These are phyloP conservation scores for Anthracocystis walkeri DNA, from an alignment of 1,284 basidiomycete genomes.

Conservation along the genomic window DNA sequence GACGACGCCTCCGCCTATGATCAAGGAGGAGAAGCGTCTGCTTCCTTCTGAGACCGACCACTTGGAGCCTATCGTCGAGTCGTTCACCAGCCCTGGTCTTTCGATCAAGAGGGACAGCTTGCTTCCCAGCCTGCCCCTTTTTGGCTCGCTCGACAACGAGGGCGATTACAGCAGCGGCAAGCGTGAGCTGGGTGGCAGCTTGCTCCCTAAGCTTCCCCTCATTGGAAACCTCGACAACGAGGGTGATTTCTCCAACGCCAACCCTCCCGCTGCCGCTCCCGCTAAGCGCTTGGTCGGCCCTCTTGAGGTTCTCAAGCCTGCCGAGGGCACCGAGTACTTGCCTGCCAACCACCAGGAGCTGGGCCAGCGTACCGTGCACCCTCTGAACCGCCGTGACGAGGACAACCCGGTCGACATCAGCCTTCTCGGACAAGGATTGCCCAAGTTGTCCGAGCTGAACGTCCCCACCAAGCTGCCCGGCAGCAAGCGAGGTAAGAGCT, in stretches of 20 bases:
- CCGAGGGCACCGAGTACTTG: conserved; percentile 17
- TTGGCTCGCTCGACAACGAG: conserved; percentile 46
- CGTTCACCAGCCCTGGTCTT: conserved; percentile 33
- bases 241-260: too few relatives aligned
- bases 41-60: conserved; percentile 4
- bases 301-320: conserved; percentile 22
- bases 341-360: conserved; percentile 33
- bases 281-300: conserved; percentile 29
- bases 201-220: background rate
- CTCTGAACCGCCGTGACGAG: conserved; percentile 32
- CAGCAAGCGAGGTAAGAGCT: conserved; percentile 20
- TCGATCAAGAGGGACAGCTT: conserved; percentile 28
- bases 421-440: conserved; percentile 15
- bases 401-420: conserved; percentile 19
- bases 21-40: conserved; percentile 27
- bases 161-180: conserved; percentile 37
- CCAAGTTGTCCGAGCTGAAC: conserved; percentile 9
- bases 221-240: too few relatives aligned
- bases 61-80: conserved; percentile 22
- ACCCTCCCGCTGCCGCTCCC: conserved; percentile 1
- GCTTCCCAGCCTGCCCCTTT: conserved; percentile 28
- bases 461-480: conserved; percentile 13
- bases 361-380: conserved; percentile 31
- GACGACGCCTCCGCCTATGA: conserved; percentile 39
- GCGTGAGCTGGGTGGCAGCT: conserved; percentile 11